Conservation (phyloP, 1,284 basidiomycete species). For the Cryptococcus sp. region DNA sequence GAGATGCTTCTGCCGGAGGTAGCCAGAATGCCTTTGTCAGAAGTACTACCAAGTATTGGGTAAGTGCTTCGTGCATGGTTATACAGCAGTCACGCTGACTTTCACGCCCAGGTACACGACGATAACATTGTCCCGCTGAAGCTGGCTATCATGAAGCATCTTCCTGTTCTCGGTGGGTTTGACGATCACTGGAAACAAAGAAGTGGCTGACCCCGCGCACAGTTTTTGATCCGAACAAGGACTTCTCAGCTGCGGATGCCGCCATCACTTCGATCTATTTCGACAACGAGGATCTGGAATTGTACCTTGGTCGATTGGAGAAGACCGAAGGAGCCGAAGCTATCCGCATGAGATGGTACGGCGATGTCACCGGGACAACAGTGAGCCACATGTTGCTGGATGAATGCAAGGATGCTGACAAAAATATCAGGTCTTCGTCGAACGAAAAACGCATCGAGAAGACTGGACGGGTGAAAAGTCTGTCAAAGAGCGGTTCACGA, state of each 20-base stretch:
- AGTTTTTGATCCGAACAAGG: slow-evolving; percentile 96
- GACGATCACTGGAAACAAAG: neutral
- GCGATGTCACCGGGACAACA: slow-evolving; percentile 77
- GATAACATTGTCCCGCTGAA: slow-evolving; percentile 97
- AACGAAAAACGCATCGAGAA: slow-evolving; percentile 97
- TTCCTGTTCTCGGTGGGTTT: slow-evolving; percentile 80
- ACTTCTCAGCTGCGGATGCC: slow-evolving; percentile 85
- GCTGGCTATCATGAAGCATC: slow-evolving; percentile 86
- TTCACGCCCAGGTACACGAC: slow-evolving; percentile 68
- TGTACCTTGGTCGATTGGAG: slow-evolving; percentile 96
- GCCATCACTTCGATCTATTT: slow-evolving; percentile 62
- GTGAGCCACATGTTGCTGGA: slow-evolving; percentile 54
- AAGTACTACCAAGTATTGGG: slow-evolving; percentile 99
- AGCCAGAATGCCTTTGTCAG: slow-evolving; percentile 94
- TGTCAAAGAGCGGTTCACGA: slow-evolving; percentile 95
- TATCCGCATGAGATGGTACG: slow-evolving; percentile 95
- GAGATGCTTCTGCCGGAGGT: slow-evolving; percentile 91
- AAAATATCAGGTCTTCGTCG: slow-evolving; percentile 79
- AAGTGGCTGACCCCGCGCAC: slow-evolving; percentile 10
- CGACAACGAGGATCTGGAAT: slow-evolving; percentile 92
- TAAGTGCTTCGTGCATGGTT: slow-evolving; percentile 49
- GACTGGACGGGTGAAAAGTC: slow-evolving; percentile 99
- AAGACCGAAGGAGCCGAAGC: slow-evolving; percentile 99
- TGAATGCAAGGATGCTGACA: neutral
- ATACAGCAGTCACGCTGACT: neutral